Percentiles rank a stretch among this genome's conserved stretches.
Evolutionary conservation across 805 yeast genomes (phyloP).

Genomic region (Jamesozyma gamospora): DNA sequence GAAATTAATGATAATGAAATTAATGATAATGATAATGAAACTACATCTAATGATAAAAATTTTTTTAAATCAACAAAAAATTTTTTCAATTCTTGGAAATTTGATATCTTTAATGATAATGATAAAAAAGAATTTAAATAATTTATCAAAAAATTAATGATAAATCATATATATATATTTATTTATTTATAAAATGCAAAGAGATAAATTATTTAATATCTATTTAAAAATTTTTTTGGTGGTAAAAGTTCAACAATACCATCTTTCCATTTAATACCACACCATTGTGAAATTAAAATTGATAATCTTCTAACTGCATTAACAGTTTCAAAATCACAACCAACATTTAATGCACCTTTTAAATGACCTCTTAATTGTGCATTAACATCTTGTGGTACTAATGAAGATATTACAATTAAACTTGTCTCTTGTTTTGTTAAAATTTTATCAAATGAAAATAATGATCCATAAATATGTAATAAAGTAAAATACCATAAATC

Average conservation of each 20-base stretch:
- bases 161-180: too few species aligned
- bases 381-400: slow-evolving; percentile 87
- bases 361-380: slow-evolving; percentile 90
- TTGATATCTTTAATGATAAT: slow-evolving; percentile 1
- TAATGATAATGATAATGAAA: neutral
- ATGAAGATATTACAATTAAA: slow-evolving; percentile 62
- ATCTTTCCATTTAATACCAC: slow-evolving; percentile 52
- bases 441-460: slow-evolving; percentile 58
- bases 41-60: neutral
- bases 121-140: too few species aligned
- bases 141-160: too few species aligned
- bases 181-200: too few species aligned
- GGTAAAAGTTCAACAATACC: slow-evolving; percentile 24
- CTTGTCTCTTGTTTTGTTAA: slow-evolving; percentile 63
- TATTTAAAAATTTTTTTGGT: slow-evolving; percentile 5
- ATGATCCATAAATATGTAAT: slow-evolving; percentile 66
- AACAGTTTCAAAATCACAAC: slow-evolving; percentile 57
- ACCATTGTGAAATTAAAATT: slow-evolving; percentile 59
- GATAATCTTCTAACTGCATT: slow-evolving; percentile 51
- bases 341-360: slow-evolving; percentile 74
- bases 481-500: slow-evolving; percentile 71
- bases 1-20: neutral
- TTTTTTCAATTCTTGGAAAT: slow-evolving; percentile 5
- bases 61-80: slow-evolving; percentile 4
- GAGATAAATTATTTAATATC: too few species aligned